Evolutionary conservation across 1,139 yeast genomes (phyloP).

Genomic region (Kurtzmaniella quercitrusa): DNA sequence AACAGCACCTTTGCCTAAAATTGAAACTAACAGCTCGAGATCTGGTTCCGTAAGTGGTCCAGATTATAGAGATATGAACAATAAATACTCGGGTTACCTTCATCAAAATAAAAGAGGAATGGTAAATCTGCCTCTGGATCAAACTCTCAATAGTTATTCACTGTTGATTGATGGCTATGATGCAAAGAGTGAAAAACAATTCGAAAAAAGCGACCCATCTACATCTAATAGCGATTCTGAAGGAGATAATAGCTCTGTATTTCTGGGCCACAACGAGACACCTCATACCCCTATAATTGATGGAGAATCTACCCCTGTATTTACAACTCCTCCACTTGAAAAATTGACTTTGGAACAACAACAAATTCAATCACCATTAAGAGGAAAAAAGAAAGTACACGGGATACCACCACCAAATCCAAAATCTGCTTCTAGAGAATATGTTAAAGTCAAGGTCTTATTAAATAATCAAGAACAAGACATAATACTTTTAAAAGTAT

Average conservation of each 20-base stretch:
- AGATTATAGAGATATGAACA: conserved; percentile 1
- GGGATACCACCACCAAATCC: conserved; percentile 3
- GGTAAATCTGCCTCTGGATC: conserved; percentile 1
- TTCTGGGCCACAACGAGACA: conserved; percentile 7
- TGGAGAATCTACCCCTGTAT: conserved; percentile 6
- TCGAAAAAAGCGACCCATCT: background rate
- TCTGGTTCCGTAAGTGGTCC: background rate
- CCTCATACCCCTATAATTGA: conserved; percentile 21
- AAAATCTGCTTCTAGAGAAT: conserved; percentile 12
- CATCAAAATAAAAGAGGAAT: conserved; percentile 9
- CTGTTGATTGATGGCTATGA: conserved; percentile 20
- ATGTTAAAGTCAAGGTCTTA: conserved; percentile 28
- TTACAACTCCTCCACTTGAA: conserved; percentile 3
- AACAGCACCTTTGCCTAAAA: conserved; percentile 26
- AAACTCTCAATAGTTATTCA: conserved; percentile 1
- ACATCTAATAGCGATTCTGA: conserved; percentile 14
- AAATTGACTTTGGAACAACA: background rate
- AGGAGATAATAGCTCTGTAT: conserved; percentile 10
- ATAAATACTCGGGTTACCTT: conserved; percentile 14
- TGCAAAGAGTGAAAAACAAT: background rate
- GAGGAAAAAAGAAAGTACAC: background rate
- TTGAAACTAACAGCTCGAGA: conserved; percentile 5
- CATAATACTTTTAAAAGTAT: conserved; percentile 28
- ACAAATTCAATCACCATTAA: background rate
- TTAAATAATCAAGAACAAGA: conserved; percentile 31